phyloP scores from a whole-genome alignment of 257 asterid species.

The Dorcoceras hygrometricum region DNA sequence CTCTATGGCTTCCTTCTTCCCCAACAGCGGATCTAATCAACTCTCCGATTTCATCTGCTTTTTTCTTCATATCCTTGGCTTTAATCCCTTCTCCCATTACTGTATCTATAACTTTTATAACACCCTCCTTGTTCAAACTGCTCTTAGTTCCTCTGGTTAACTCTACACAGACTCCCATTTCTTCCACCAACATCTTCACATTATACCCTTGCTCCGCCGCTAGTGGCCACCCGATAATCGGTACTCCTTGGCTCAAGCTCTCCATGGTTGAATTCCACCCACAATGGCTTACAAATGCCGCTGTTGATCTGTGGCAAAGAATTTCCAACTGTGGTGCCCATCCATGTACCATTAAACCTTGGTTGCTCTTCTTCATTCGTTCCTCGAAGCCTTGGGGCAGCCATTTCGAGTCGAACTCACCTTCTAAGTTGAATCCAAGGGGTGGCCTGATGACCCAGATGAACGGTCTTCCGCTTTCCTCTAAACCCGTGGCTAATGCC shows the following conservation, averaged over 20 bases:
- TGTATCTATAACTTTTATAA: slow-evolving; percentile 49
- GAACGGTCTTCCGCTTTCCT: slow-evolving; percentile 55
- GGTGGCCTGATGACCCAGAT: slow-evolving; percentile 88
- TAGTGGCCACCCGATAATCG: slow-evolving; percentile 89
- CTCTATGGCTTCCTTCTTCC: slow-evolving; percentile 41
- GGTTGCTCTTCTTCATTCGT: slow-evolving; percentile 25
- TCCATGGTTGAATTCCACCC: slow-evolving; percentile 93
- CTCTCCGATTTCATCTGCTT: slow-evolving; percentile 49
- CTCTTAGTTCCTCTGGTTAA: slow-evolving; percentile 12
- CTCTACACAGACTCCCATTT: slow-evolving; percentile 70
- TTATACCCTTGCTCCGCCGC: slow-evolving; percentile 92
- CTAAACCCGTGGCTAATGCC: slow-evolving; percentile 76
- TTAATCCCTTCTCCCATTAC: slow-evolving; percentile 50
- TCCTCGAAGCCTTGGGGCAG: slow-evolving; percentile 60
- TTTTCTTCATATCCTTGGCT: slow-evolving; percentile 59
- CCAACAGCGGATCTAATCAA: slow-evolving; percentile 49
- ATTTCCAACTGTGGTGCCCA: slow-evolving; percentile 98
- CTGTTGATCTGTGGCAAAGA: slow-evolving; percentile 63
- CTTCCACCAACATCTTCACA: slow-evolving; percentile 76
- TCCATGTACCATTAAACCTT: slow-evolving; percentile 59
- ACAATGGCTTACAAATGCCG: slow-evolving; percentile 79
- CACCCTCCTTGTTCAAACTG: slow-evolving; percentile 46
- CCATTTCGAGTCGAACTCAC: slow-evolving; percentile 68
- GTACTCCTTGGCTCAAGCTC: slow-evolving; percentile 87
- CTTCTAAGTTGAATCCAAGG: slow-evolving; percentile 41